A percentile compares a stretch with the other conserved stretches of the same genome.
Evolutionary conservation across 805 yeast species (phyloP).

Genomic region (Sugiyamaella qingdaonensis): DNA sequence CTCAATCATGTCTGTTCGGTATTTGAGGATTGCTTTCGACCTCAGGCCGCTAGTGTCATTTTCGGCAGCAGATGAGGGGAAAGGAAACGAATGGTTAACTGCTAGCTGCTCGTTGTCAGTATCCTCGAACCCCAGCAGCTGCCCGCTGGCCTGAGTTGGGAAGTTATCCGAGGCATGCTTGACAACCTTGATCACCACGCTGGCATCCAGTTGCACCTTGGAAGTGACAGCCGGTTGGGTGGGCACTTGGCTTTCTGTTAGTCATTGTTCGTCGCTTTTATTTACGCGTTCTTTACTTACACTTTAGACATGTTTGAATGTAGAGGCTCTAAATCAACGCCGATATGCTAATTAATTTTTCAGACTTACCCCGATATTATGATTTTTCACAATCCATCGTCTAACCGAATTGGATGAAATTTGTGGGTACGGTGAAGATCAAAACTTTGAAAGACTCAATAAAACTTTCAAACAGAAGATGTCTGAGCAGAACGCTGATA

Average conservation of each 20-base stretch:
- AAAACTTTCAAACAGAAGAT: not conserved
- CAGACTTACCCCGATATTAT: not conserved
- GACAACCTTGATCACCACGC: slow-evolving; percentile 50
- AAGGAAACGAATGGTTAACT: slow-evolving; percentile 60
- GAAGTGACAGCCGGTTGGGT: slow-evolving; percentile 13
- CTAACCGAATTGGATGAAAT: too few relatives aligned
- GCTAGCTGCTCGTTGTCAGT: slow-evolving; percentile 44
- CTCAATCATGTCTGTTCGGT: slow-evolving; percentile 62
- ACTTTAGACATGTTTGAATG: not conserved
- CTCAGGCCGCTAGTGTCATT: slow-evolving; percentile 61
- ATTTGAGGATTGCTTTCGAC: slow-evolving; percentile 58
- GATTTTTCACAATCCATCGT: not conserved
- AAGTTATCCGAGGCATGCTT: slow-evolving; percentile 62
- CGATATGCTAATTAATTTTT: not conserved
- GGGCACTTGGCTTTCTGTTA: not conserved
- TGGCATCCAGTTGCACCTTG: slow-evolving; percentile 24
- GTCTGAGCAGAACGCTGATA: slow-evolving; percentile 23
- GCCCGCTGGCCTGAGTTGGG: slow-evolving; percentile 64
- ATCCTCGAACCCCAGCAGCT: slow-evolving; percentile 69
- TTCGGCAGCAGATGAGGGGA: slow-evolving; percentile 51
- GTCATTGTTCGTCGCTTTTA: not conserved
- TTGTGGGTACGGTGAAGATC: too few relatives aligned
- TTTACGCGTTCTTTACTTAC: not conserved
- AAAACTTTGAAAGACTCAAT: not conserved
- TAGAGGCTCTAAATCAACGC: not conserved